These are phyloP conservation scores for Arthroderma uncinatum DNA, from an alignment of 2,329 filamentous ascomycete species.

Conservation along the genomic window DNA sequence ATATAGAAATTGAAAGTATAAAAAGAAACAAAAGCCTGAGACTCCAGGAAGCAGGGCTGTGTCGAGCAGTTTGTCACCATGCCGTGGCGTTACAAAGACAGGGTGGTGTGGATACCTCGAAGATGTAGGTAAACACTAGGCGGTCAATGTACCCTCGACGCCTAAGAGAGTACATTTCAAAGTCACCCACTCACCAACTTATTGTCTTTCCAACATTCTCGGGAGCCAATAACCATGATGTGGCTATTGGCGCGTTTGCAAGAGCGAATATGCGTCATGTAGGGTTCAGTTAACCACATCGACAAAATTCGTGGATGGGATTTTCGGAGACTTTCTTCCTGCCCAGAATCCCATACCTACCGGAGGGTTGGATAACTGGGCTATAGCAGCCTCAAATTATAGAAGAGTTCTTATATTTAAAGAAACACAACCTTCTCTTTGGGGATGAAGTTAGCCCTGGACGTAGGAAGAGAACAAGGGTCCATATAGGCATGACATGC, in stretches of 20 bases:
- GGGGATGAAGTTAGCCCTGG: neutral
- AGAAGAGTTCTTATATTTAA: neutral
- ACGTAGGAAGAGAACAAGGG: neutral
- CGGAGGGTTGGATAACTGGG: neutral
- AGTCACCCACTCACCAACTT: slow-evolving; percentile 5
- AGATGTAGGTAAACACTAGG: neutral
- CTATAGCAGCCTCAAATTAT: neutral
- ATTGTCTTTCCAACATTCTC: neutral
- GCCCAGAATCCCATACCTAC: neutral
- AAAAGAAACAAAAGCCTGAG: neutral
- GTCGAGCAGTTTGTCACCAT: neutral
- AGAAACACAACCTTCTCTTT: neutral
- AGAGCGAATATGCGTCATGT: neutral
- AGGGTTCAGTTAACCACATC: neutral
- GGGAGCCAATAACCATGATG: neutral
- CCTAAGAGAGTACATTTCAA: neutral
- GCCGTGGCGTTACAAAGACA: slow-evolving; percentile 6
- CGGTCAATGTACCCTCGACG: slow-evolving; percentile 5
- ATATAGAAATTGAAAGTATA: neutral
- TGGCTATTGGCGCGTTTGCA: slow-evolving; percentile 3
- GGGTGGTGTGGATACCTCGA: slow-evolving; percentile 7
- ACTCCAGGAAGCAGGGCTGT: neutral
- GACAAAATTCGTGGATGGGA: neutral
- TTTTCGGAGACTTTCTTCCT: too few relatives aligned
- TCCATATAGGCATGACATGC: neutral